These are phyloP conservation scores for Acidiella bohemica DNA, from an alignment of 495 filamentous ascomycete genomes.

Conservation along the genomic window DNA sequence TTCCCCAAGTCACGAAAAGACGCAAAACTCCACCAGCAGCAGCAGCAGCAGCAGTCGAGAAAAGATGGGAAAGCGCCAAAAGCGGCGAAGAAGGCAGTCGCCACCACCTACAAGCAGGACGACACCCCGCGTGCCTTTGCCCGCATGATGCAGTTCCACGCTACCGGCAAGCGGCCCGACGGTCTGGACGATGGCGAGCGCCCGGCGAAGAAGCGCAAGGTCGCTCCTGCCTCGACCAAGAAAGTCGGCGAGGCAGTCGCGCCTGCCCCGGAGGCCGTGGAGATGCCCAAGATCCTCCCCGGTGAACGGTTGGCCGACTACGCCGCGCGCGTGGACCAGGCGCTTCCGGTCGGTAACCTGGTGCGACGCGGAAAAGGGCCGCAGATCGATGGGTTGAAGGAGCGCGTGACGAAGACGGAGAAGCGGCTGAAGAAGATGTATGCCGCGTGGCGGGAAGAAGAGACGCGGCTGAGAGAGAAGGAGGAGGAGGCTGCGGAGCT, in stretches of 20 bases:
- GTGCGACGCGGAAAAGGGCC: slow-evolving; percentile 23
- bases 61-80: slow-evolving; percentile 3
- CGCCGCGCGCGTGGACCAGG: slow-evolving; percentile 69
- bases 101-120: slow-evolving; percentile 36
- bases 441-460: slow-evolving; percentile 63
- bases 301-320: slow-evolving; percentile 76
- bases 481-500: slow-evolving; percentile 46
- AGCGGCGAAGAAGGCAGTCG: slow-evolving; percentile 32
- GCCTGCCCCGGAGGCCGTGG: slow-evolving; percentile 2
- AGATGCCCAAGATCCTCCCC: slow-evolving; percentile 56
- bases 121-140: slow-evolving; percentile 81
- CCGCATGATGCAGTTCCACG: slow-evolving; percentile 59
- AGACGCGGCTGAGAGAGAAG: slow-evolving; percentile 40
- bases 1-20: slow-evolving; percentile 1
- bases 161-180: slow-evolving; percentile 36
- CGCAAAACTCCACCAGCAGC: neutral
- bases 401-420: slow-evolving; percentile 60
- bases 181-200: slow-evolving; percentile 50
- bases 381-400: slow-evolving; percentile 39
- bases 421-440: slow-evolving; percentile 70
- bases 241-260: neutral
- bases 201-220: slow-evolving; percentile 36
- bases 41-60: slow-evolving; percentile 11
- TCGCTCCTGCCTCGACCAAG: neutral
- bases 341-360: slow-evolving; percentile 54